Evolutionary conservation across 345 rosid genomes (phyloP).

Genomic region (Boechera stricta): DNA sequence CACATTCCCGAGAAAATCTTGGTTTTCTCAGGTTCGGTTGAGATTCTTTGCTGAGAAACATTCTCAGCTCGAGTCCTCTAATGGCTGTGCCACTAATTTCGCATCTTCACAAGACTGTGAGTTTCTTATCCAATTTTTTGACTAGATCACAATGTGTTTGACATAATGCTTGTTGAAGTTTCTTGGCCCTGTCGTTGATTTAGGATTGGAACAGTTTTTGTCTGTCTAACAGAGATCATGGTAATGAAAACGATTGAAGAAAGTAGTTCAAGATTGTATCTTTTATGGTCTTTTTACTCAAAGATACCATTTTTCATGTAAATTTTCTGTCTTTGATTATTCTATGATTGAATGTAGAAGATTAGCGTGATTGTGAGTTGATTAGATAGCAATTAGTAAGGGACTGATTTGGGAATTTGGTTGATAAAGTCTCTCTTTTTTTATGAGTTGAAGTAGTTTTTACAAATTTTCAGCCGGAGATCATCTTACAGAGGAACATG

Average conservation of each 20-base stretch:
- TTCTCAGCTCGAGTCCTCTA: constrained; percentile 64
- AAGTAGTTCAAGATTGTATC: not conserved
- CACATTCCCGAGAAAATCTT: constrained; percentile 50
- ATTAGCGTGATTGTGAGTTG: not conserved
- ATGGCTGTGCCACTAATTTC: constrained; percentile 63
- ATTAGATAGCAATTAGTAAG: not conserved
- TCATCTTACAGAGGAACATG: constrained; percentile 46
- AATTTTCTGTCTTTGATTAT: not conserved
- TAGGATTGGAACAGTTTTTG: not conserved
- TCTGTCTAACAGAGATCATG: not conserved
- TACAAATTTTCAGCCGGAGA: constrained; percentile 47
- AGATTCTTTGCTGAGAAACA: constrained; percentile 48
- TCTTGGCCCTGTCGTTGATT: not conserved
- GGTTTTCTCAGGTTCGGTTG: constrained; percentile 54
- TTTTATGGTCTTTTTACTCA: not conserved
- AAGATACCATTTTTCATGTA: not conserved
- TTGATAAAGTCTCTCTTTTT: not conserved
- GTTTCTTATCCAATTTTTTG: constrained; percentile 35
- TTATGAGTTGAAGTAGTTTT: not conserved
- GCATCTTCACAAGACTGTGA: constrained; percentile 67
- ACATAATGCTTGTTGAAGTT: not conserved
- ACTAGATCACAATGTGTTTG: not conserved
- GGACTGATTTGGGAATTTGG: not conserved
- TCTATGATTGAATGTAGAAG: not conserved
- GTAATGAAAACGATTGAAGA: not conserved